phyloP scores from a whole-genome alignment of 1,139 yeast species.

The Pichia inconspicua region DNA sequence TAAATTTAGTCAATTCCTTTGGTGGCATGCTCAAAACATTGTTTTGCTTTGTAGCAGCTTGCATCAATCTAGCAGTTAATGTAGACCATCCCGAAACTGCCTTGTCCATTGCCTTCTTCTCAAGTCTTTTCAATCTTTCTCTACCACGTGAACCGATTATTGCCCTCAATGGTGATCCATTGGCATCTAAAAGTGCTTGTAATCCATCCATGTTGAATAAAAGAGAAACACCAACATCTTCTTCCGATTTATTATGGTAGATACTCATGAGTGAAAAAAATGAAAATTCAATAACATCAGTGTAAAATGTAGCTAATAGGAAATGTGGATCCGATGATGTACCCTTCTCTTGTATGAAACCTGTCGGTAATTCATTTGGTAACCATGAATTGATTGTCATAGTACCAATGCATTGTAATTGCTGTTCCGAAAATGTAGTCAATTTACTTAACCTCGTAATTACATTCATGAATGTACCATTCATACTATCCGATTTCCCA shows the following conservation, averaged over 20 bases:
- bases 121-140: constrained; percentile 58
- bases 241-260: constrained; percentile 42
- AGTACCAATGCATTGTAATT: constrained; percentile 42
- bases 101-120: constrained; percentile 66
- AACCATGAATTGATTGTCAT: constrained; percentile 65
- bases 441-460: constrained; percentile 53
- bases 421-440: constrained; percentile 53
- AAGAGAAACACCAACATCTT: constrained; percentile 60
- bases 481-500: constrained; percentile 21
- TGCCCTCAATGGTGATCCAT: constrained; percentile 39
- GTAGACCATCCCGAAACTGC: constrained; percentile 81
- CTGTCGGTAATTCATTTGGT: constrained; percentile 42
- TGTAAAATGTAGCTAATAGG: constrained; percentile 54
- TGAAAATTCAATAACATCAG: constrained; percentile 71
- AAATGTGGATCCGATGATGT: constrained; percentile 41
- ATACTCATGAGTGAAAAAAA: constrained; percentile 52
- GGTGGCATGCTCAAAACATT: constrained; percentile 30
- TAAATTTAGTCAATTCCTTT: constrained; percentile 70
- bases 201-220: constrained; percentile 66
- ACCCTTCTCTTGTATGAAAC: constrained; percentile 44
- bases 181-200: constrained; percentile 62
- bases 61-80: constrained; percentile 69
- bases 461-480: constrained; percentile 26
- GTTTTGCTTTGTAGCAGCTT: constrained; percentile 50
- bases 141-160: constrained; percentile 59